Percentiles rank a stretch among this genome's conserved stretches.
phyloP scores from a whole-genome alignment of 1,139 yeast species.

The Lodderomyces pseudojiufengensis region DNA sequence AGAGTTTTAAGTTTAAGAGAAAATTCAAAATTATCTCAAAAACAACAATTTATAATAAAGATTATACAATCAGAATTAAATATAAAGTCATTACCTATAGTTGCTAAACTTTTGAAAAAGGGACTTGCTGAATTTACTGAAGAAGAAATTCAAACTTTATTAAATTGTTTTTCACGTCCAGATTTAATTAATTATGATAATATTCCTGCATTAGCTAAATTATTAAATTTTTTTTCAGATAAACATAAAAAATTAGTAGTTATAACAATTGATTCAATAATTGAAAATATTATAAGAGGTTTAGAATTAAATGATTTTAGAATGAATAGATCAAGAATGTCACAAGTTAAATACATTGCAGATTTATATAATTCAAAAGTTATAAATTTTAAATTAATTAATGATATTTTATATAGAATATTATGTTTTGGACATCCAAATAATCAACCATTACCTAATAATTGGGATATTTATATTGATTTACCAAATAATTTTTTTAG shows the following conservation, averaged over 20 bases:
- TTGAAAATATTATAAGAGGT: constrained; percentile 64
- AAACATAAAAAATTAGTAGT: constrained; percentile 37
- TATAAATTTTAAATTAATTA: constrained; percentile 44
- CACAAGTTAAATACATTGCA: constrained; percentile 59
- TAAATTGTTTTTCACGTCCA: constrained; percentile 57
- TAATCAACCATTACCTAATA: constrained; percentile 54
- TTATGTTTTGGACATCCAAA: constrained; percentile 66
- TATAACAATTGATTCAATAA: constrained; percentile 55
- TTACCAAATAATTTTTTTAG: constrained; percentile 69
- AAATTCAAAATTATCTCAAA: constrained; percentile 25
- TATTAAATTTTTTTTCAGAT: constrained; percentile 36
- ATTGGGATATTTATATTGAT: constrained; percentile 46
- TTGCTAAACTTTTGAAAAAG: constrained; percentile 39
- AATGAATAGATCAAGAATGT: constrained; percentile 56
- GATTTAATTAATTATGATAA: constrained; percentile 59
- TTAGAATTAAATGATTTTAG: constrained; percentile 64
- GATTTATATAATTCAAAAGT: constrained; percentile 52
- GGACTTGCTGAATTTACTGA: constrained; percentile 37
- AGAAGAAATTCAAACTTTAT: constrained; percentile 37
- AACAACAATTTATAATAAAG: constrained; percentile 49
- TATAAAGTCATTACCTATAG: constrained; percentile 26
- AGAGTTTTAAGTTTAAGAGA: constrained; percentile 22
- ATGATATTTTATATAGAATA: constrained; percentile 56
- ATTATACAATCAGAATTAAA: constrained; percentile 53
- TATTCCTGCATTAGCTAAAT: constrained; percentile 46